Base-by-base conservation (phyloP, 1,139 yeast genomes). In the Kodamaea ohmeri region DNA sequence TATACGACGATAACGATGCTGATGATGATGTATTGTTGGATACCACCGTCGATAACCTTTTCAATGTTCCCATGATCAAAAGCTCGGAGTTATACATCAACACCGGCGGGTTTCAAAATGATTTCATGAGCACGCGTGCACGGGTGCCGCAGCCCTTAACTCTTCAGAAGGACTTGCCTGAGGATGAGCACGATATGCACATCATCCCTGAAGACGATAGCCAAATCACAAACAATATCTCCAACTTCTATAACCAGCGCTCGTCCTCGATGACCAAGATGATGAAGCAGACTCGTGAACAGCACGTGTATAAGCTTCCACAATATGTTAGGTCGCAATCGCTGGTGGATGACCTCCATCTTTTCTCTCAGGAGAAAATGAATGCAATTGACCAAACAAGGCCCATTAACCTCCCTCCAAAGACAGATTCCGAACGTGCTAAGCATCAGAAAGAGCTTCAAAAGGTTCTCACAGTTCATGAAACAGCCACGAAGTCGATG, bases 371-470 rank as follows among this genome's bases (percentile, higher is more conserved):
- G 1, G 76, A 70, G 44, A 70, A 70, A 38, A 54, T 70, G 35
- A 60, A 53, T 34, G 51, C 53, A 11, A 48, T 70, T 16, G 75
- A 71, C 48, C 75, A 68, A 48, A 60, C 73, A 3, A 58, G 76
- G 39, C 76, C 76, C 15, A 69, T 69, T 26, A 64, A 71, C 45
- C 53, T 71, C 27, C 76, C 76, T 14, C 76, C 76, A 0, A 71
- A 71, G 44, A 49, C 57, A 12, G 43, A 45, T 2, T 42, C 43
- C 20, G 76, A 71, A 44, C 66, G 60, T 34, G 47, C 58, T 11
- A 67, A 63, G 44, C 76, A 71, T 45, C 62, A 63, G 42, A 60
- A 56, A 34, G 73, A 71, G 49, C 56, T 70, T 40, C 58, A 65
- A 36, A 60, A 54, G 43, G 63, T 64, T 17, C 44, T 70, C 25